A percentile compares a stretch with the other conserved stretches of the same genome.
phyloP scores from a whole-genome alignment of 192 early-diverging fungal species.

The Podila horticola region DNA sequence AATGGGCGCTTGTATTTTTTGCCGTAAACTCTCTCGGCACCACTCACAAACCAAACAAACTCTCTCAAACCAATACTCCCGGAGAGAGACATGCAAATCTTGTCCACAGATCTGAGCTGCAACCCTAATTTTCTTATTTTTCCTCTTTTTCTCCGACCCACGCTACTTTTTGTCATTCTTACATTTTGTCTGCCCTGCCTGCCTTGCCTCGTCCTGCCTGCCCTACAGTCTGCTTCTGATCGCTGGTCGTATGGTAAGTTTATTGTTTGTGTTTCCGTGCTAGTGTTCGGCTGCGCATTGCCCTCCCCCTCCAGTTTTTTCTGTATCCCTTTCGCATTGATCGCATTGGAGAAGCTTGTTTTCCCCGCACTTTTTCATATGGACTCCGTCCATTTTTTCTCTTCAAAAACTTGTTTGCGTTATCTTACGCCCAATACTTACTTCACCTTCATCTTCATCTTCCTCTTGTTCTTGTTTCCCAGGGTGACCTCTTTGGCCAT shows the following conservation, averaged over 20 bases:
- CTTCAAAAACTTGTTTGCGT: not conserved
- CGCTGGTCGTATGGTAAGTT: conserved; percentile 47
- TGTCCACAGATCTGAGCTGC: not conserved
- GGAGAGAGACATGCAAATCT: too few species aligned
- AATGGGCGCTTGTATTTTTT: conserved; percentile 2
- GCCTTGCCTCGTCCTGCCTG: not conserved
- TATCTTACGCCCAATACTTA: not conserved
- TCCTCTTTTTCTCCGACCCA: not conserved
- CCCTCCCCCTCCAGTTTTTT: too few species aligned
- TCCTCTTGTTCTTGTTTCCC: not conserved
- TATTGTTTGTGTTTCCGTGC: too few species aligned
- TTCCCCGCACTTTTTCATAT: conserved; percentile 1
- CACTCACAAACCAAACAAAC: too few species aligned
- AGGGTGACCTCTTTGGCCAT: conserved; percentile 56
- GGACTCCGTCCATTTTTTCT: not conserved
- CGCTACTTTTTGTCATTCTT: not conserved
- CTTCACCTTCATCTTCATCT: too few species aligned
- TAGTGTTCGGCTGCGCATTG: too few species aligned
- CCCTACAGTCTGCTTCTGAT: conserved; percentile 25
- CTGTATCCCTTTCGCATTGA: too few species aligned
- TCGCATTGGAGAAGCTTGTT: not conserved
- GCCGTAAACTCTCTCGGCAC: not conserved
- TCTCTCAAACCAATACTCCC: not conserved
- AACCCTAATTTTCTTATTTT: conserved; percentile 11
- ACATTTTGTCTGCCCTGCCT: not conserved